Base-by-base conservation (phyloP, 495 filamentous ascomycete species). In the Lentithecium fluviatile region DNA sequence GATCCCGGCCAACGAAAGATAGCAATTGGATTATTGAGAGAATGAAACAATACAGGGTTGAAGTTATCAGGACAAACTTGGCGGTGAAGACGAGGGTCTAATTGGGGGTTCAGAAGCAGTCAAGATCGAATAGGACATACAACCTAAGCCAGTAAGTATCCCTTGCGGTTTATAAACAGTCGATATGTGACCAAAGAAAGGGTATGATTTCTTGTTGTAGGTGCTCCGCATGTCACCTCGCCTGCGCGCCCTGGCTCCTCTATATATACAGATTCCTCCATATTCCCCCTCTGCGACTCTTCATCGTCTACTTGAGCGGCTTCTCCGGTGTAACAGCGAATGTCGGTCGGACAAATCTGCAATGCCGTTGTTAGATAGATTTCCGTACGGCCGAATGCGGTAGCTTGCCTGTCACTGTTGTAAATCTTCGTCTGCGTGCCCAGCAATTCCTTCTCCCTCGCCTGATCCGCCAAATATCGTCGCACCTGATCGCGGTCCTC, bases 401-500 rank as follows among this genome's bases (percentile, higher is more conserved):
- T 43, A 6, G 80, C 90, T 45, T 80, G 95, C 92, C 87, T 78
- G 67, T 95, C 91, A 60, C 84, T 86, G 78, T 97, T 83, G 74
- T 97, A 98, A 32, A 94, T 82, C 69, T 83, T 84, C 23, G 79
- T 80, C 75, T 93, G 88, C 64, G 82, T 80, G 26, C 93, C 93
- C 65, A 97, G 68, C 52, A 98, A 78, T 76, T 89, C 85, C 82
- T 89, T 89, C 82, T 97, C 95, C 43, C 94, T 80, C 56, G 84
- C 89, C 80, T 90, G 83, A 70, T 95, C 88, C 48, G 95, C 94
- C 55, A 85, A 84, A 71, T 91, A 80, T 64, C 92, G 77, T 46
- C 94, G 82, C 65, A 95, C 91, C 70, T 89, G 85, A 78, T 98
- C 94, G 47, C 94, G 87, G 78, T 98, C 94, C 70, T 93, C 89